Base-by-base conservation (phyloP, 2,329 filamentous ascomycete genomes). In the Raffaelea arxii region DNA sequence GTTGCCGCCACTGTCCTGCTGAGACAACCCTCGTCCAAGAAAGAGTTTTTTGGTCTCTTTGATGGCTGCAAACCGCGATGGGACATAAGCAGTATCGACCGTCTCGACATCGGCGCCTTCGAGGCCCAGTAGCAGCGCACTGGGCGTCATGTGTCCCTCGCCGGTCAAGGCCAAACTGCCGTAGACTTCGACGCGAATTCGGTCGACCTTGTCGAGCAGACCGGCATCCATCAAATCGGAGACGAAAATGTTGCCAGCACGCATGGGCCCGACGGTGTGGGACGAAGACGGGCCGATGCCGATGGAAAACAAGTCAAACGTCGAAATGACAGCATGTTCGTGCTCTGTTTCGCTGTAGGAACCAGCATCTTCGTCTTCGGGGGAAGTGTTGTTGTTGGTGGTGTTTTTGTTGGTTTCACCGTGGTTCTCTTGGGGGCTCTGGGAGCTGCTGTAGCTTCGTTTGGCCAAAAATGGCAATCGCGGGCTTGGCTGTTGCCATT, bases 101-200 rank as follows among this genome's bases (percentile, higher is more conserved):
- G 67, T 67, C 57, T 72, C 70, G 7, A 74, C 70, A 47, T 72
- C 58, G 14, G 68, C 68, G 25, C 69, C 65, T 53, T 74, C 70
- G 0, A 74, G 64, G n/a, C 70, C 70, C 2, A 73, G 61, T 9
- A 74, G 59, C 22, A 74, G 55, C 3, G 70, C 70, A 4, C 68
- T 71, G 0, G 70, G 70, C 3, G 70, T 74, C 70, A 74, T 73
- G 51, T 72, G 70, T 38, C 70, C 70, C 53, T 74, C 69, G 41
- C 70, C 70, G 0, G 70, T 74, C 27, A 74, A 64, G 0, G 70
- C 70, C 48, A 74, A 59, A 52, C 70, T 73, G 39, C 70, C 70
- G 50, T 72, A 74, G 40, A 74, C 65, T 7, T 67, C 65, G 22
- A 74, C 65, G 5, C 66, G 67, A 44, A 74, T 72, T 53, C 63